Percentiles rank a stretch among this genome's conserved stretches.
Evolutionary conservation across 177 flowering plant genomes (phyloP).

Genomic region (Tripterygium wilfordii): DNA sequence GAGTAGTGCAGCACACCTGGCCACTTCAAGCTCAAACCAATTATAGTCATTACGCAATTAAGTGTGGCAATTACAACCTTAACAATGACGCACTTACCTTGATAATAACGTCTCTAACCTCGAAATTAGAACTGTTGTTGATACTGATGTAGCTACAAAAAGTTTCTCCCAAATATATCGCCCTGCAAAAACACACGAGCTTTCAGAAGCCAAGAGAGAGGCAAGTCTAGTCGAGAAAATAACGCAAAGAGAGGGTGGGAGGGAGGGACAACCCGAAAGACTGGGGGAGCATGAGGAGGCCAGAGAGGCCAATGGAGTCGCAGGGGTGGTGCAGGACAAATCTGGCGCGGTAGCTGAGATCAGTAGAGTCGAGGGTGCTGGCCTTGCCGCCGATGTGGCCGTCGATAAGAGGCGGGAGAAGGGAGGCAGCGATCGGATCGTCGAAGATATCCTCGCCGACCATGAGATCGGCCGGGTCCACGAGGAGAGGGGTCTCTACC

Average conservation of each 20-base stretch:
- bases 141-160: conserved; percentile 94
- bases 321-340: conserved; percentile 50
- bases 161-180: conserved; percentile 95
- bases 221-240: too few species aligned
- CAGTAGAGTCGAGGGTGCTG: conserved; percentile 21
- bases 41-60: too few species aligned
- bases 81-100: conserved; percentile 43
- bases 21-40: too few species aligned
- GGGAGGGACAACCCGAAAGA: conserved; percentile 70
- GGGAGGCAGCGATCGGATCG: conserved; percentile 42
- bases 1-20: too few species aligned
- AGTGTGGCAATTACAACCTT: too few species aligned
- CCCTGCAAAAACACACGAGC: conserved; percentile 55
- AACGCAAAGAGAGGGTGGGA: conserved; percentile 5
- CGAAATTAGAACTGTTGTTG: conserved; percentile 88
- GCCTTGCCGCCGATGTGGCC: conserved; percentile 13
- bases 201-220: too few species aligned
- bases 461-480: conserved; percentile 78
- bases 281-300: too few species aligned
- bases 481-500: conserved; percentile 60
- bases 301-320: too few species aligned
- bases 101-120: conserved; percentile 72
- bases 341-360: conserved; percentile 65
- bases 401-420: conserved; percentile 41
- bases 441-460: conserved; percentile 76